Conservation (phyloP, 352 stramenopile genomes). For the Phytophthora citrophthora region DNA sequence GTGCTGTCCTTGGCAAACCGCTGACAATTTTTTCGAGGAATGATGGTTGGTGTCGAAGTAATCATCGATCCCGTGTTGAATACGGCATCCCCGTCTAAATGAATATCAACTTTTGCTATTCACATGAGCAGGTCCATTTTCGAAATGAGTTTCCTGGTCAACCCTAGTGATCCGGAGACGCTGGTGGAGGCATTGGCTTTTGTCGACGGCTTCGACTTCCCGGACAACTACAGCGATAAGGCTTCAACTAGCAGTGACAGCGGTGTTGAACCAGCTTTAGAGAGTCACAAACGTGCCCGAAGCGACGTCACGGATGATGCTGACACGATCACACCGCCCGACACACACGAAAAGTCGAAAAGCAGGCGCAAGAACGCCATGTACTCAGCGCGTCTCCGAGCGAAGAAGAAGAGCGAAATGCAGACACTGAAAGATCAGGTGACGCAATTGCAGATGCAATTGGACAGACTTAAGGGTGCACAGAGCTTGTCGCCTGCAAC, state of each 20-base stretch:
- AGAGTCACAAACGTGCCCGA: slow-evolving; percentile 12
- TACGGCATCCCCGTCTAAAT: background rate
- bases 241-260: slow-evolving; percentile 11
- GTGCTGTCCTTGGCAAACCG: background rate
- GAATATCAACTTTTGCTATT: background rate
- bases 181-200: slow-evolving; percentile 36
- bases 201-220: slow-evolving; percentile 31
- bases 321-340: background rate
- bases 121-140: background rate
- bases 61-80: background rate
- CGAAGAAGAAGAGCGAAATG: slow-evolving; percentile 37
- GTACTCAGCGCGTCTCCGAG: slow-evolving; percentile 24
- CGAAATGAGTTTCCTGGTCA: slow-evolving; percentile 25
- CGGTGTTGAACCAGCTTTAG: background rate
- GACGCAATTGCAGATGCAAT: slow-evolving; percentile 23
- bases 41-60: background rate
- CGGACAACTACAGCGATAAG: slow-evolving; percentile 3
- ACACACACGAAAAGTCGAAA: slow-evolving; percentile 19
- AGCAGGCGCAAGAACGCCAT: slow-evolving; percentile 24
- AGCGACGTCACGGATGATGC: background rate
- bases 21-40: background rate
- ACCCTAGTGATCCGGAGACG: slow-evolving; percentile 11
- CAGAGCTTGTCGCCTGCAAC: background rate
- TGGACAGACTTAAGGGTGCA: slow-evolving; percentile 23
- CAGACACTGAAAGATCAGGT: slow-evolving; percentile 23